These are phyloP conservation scores for Candida awuae DNA, from an alignment of 805 yeast species.

Conservation along the genomic window DNA sequence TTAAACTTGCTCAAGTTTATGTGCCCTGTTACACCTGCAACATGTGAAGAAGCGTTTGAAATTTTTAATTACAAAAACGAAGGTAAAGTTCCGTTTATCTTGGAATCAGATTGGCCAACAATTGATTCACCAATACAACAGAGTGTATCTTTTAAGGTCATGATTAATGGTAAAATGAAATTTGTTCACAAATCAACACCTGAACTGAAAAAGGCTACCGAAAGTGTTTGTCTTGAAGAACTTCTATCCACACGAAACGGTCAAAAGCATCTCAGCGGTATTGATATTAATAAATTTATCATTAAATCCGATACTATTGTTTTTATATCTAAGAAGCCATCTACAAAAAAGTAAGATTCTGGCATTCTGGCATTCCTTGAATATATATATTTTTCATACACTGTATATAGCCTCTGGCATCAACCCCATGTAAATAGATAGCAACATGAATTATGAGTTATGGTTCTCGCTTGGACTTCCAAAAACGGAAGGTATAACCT, in stretches of 20 bases:
- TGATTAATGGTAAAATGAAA: slow-evolving; percentile 66
- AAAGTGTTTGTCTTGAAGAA: slow-evolving; percentile 31
- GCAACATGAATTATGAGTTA: no score
- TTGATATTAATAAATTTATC: slow-evolving; percentile 44
- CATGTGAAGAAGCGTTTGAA: slow-evolving; percentile 80
- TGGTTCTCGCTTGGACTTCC: no score
- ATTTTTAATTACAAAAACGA: slow-evolving; percentile 25
- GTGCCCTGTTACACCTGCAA: slow-evolving; percentile 76
- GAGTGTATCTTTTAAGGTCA: slow-evolving; percentile 42
- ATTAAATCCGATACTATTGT: slow-evolving; percentile 32
- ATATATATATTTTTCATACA: background rate
- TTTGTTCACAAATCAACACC: slow-evolving; percentile 31
- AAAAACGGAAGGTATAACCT: no score
- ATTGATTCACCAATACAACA: slow-evolving; percentile 32
- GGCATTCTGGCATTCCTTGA: background rate
- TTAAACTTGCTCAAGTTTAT: slow-evolving; percentile 51
- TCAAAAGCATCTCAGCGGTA: slow-evolving; percentile 34
- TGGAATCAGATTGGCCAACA: slow-evolving; percentile 60
- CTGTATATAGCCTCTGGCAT: no score
- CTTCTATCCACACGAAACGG: slow-evolving; percentile 31
- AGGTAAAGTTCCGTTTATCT: slow-evolving; percentile 34
- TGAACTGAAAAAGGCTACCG: slow-evolving; percentile 29
- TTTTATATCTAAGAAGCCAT: slow-evolving; percentile 12
- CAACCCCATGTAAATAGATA: no score
- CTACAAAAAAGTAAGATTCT: background rate